Base-by-base conservation (phyloP, 179 eudicot genomes). In the Vitellaria paradoxa region DNA sequence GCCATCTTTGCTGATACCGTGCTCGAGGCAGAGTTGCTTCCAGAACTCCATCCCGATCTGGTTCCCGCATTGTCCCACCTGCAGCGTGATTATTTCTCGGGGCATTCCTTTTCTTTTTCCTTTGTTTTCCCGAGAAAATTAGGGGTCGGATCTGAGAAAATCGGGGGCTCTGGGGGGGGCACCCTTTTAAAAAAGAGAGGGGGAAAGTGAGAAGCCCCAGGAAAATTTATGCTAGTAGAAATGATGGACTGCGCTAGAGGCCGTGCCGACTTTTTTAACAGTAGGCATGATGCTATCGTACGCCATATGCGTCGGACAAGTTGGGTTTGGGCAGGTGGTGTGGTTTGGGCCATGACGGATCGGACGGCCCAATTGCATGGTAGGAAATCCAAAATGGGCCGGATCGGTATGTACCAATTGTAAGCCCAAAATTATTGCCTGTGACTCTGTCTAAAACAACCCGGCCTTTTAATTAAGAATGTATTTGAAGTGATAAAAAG, bases 41-140 rank as follows among this genome's bases (percentile, higher is more conserved):
- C 99, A 96, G 88, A 96, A 96, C 89, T 96, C 99, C 97, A 92
- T 94, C 6, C 99, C 99, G 86, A 96, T 94, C 90, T 96, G 99
- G 82, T 96, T 96, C 68, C 99, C 99, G 76, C 98, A 96, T 92
- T 96, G 99, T 80, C 99, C 99, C 7, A 94, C 98, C 76, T 96
- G 99, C 76, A 96, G n/a, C n/a, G n/a, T n/a, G n/a, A n/a, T n/a
- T n/a, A n/a, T n/a, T n/a, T n/a, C n/a, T n/a, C n/a, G n/a, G 45
- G 99, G 99, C 98, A 96, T 96, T 84, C 52, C 50, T 86, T 84
- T 30, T 30, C 46, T 45, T 12, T 40, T 18, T 30, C n/a, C 40
- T 24, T 3, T 53, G 24, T 30, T 59, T 37, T 15, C 52, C 55
- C 23, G 52, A 49, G 52, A 49, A 49, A 49, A 5, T 11, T 69